A percentile compares a stretch with the other conserved stretches of the same genome.
phyloP scores from a whole-genome alignment of 495 filamentous ascomycete genomes.

The Lophiostoma macrostomum region DNA sequence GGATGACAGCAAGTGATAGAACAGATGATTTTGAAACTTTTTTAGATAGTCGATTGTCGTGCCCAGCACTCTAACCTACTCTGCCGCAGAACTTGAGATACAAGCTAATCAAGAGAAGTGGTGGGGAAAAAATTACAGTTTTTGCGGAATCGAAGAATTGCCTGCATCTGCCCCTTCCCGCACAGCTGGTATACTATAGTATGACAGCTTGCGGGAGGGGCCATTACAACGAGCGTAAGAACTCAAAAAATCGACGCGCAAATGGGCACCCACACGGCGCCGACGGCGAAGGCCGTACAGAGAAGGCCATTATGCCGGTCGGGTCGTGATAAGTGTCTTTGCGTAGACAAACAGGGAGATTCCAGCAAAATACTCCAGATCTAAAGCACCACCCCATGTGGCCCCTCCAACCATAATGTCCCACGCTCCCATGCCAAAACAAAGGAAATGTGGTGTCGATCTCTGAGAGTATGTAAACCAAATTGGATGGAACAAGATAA shows the following conservation, averaged over 20 bases:
- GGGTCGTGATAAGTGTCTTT: slow-evolving; percentile 3
- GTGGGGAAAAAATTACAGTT: no score
- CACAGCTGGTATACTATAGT: no score
- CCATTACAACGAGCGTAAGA: slow-evolving; percentile 56
- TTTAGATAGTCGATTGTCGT: no score
- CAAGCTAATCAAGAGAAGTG: no score
- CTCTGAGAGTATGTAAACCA: slow-evolving; percentile 5
- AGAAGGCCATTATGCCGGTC: slow-evolving; percentile 10
- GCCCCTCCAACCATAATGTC: not conserved
- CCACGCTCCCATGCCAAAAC: slow-evolving; percentile 5
- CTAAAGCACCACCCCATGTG: not conserved
- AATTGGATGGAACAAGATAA: slow-evolving; percentile 20
- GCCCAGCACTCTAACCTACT: no score
- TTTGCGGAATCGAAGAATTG: no score
- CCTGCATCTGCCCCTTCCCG: no score
- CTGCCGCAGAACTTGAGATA: no score
- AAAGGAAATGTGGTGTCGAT: slow-evolving; percentile 4
- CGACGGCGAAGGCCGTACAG: slow-evolving; percentile 7
- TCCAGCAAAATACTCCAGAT: not conserved
- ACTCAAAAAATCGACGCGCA: slow-evolving; percentile 22
- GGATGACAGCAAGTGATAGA: no score
- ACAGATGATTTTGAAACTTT: no score
- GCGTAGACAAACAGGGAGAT: slow-evolving; percentile 1
- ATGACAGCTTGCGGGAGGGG: no score
- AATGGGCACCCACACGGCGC: no score